Percentiles rank a stretch among this genome's conserved stretches.
Evolutionary conservation across 192 early-diverging fungal genomes (phyloP).

Genomic region (Radiomyces spectabilis): DNA sequence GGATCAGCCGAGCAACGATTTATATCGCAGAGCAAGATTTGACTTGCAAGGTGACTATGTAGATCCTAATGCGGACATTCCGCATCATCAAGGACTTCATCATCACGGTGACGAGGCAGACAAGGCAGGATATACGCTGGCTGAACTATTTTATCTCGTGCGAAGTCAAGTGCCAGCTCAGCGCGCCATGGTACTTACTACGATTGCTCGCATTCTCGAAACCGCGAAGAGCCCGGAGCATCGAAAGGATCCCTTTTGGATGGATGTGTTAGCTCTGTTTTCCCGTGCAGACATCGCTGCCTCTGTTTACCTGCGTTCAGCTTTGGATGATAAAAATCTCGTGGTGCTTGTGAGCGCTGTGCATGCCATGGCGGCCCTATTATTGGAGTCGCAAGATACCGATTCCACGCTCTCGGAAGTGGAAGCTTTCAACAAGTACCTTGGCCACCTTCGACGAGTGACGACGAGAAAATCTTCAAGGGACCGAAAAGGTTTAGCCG

Average conservation of each 20-base stretch:
- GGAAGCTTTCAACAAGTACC: conserved; percentile 14
- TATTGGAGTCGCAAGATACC: conserved; percentile 13
- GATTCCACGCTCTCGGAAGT: background rate
- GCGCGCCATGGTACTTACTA: conserved; percentile 58
- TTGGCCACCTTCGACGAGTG: conserved; percentile 11
- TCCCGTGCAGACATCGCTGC: conserved; percentile 1
- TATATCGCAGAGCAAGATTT: conserved; percentile 52
- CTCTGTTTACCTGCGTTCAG: conserved; percentile 49
- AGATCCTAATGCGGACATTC: conserved; percentile 41
- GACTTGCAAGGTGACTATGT: conserved; percentile 73
- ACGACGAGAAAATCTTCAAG: too few relatives aligned
- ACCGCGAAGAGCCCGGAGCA: conserved; percentile 13
- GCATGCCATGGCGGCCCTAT: conserved; percentile 36
- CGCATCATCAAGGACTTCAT: conserved; percentile 66
- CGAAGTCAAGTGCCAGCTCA: conserved; percentile 79
- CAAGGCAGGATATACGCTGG: conserved; percentile 78
- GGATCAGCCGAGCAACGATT: background rate
- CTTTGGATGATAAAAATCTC: conserved; percentile 59
- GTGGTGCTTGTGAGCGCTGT: conserved; percentile 47
- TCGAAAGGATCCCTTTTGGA: background rate
- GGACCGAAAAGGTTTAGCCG: too few relatives aligned
- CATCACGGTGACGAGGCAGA: conserved; percentile 86
- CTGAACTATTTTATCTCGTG: conserved; percentile 74
- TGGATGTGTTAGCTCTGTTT: conserved; percentile 3
- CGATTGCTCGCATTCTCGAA: conserved; percentile 50